phyloP scores from a whole-genome alignment of 2,329 filamentous ascomycete genomes.

The Microcyclosporella mali region DNA sequence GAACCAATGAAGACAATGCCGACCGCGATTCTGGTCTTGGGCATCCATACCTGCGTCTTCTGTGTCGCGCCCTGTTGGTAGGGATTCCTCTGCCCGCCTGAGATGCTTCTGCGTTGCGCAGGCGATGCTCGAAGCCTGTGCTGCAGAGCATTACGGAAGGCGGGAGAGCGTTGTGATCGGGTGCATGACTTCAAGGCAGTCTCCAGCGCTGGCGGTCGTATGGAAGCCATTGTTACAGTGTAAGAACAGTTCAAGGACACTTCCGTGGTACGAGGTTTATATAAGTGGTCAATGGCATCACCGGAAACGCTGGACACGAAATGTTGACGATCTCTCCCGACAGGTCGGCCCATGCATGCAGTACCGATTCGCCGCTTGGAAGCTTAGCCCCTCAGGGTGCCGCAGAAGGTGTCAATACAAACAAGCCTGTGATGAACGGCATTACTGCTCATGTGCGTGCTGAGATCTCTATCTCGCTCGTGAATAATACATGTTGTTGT shows the following conservation, averaged over 20 bases:
- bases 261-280: too few relatives aligned
- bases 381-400: too few relatives aligned
- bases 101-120: constrained; percentile 22
- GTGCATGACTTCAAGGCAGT: constrained; percentile 19
- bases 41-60: constrained; percentile 32
- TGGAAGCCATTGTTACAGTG: constrained; percentile 13
- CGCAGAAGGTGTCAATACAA: too few relatives aligned
- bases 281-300: too few relatives aligned
- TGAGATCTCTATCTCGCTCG: background rate
- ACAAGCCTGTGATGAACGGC: too few relatives aligned
- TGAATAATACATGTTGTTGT: constrained; percentile 8
- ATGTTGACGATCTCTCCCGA: too few relatives aligned
- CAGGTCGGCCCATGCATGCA: too few relatives aligned
- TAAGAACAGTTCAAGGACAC: too few relatives aligned
- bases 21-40: constrained; percentile 40
- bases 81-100: constrained; percentile 17
- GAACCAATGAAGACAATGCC: constrained; percentile 49
- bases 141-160: constrained; percentile 19
- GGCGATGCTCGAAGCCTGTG: constrained; percentile 8
- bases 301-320: too few relatives aligned
- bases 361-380: too few relatives aligned
- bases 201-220: constrained; percentile 19
- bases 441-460: too few relatives aligned
- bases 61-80: constrained; percentile 28
- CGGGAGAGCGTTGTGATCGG: constrained; percentile 14